Base-by-base conservation (phyloP, 2,329 filamentous ascomycete species). In the Calonectria pauciramosa region DNA sequence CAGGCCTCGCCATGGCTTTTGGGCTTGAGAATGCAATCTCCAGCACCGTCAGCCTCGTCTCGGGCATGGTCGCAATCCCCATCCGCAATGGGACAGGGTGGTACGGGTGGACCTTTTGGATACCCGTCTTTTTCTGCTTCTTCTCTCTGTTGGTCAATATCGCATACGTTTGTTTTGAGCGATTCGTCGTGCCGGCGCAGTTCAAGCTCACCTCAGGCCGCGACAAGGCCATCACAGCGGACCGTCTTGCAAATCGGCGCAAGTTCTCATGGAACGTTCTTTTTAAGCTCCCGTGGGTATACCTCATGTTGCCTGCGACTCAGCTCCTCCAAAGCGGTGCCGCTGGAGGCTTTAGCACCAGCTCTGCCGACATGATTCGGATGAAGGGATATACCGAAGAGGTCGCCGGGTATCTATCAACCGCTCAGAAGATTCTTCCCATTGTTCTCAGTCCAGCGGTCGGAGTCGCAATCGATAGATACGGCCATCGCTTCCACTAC, bases 91-190 rank as follows among this genome's bases (percentile, higher is more conserved):
- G 75, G 1, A 80, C 77, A 16, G 79, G 78, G 0, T 80, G 76
- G 76, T 80, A 80, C 49, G 78, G 77, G 3, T 80, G 78, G 78
- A 80, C 76, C 0, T 80, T 80, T 28, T 80, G 78, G 78, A 75
- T 81, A 2, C 77, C 78, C 1, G 78, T 72, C 11, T 70, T 78
- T 54, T 80, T 80, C 70, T 81, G 78, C 63, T 70, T 66, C 13
- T 60, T 74, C 41, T 76, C 72, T 7, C 65, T 81, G 8, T 5
- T 71, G 8, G 73, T 79, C 20, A 81, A 80, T 71, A n/a, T 76
- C 13, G 38, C 56, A n/a, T 80, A 80, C 65, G 77, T 81, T 34
- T 72, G 51, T 60, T 80, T 79, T 13, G 78, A 80, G 72, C 69
- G 73, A 14, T 47, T 75, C 5, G 52, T 64, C 13, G 71, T 78